Evolutionary conservation across 108 stramenopile genomes (phyloP).

Genomic region (Mayamaea pseudoterrestris): DNA sequence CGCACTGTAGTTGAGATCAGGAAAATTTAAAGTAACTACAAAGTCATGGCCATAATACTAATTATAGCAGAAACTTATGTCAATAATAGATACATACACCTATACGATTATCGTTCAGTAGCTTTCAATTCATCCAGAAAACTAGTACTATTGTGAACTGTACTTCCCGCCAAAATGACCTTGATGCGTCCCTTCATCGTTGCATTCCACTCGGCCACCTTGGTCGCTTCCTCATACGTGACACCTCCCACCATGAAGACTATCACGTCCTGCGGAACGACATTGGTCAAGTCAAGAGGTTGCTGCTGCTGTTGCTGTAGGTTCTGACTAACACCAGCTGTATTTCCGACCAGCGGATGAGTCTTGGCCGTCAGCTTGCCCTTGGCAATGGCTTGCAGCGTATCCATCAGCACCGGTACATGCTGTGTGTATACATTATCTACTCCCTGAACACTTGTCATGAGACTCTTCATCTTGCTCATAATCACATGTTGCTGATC

Average conservation of each 20-base stretch:
- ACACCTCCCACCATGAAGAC: slow-evolving; percentile 94
- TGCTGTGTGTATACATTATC: slow-evolving; percentile 98
- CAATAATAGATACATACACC: too few species aligned
- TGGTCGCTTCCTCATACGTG: slow-evolving; percentile 94
- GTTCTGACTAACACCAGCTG: slow-evolving; percentile 19
- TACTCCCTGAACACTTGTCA: slow-evolving; percentile 90
- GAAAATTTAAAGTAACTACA: slow-evolving; percentile 32
- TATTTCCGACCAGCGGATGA: slow-evolving; percentile 43
- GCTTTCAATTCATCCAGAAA: slow-evolving; percentile 88
- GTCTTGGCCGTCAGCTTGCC: slow-evolving; percentile 77
- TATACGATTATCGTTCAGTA: slow-evolving; percentile 15
- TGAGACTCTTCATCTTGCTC: slow-evolving; percentile 88
- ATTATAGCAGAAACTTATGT: too few species aligned
- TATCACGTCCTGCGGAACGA: slow-evolving; percentile 68
- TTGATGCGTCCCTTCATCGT: slow-evolving; percentile 30
- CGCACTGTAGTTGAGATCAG: slow-evolving; percentile 67
- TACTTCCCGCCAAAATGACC: slow-evolving; percentile 85
- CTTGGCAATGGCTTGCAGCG: slow-evolving; percentile 63
- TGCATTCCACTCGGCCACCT: slow-evolving; percentile 77
- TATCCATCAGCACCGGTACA: slow-evolving; percentile 86
- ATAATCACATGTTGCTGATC: slow-evolving; percentile 49
- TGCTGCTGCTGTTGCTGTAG: slow-evolving; percentile 7
- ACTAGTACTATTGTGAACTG: slow-evolving; percentile 90
- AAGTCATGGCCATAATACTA: background rate
- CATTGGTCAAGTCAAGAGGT: slow-evolving; percentile 2